Base-by-base conservation (phyloP, 1,284 basidiomycete genomes). In the Apiotrichum akiyoshidainum region DNA sequence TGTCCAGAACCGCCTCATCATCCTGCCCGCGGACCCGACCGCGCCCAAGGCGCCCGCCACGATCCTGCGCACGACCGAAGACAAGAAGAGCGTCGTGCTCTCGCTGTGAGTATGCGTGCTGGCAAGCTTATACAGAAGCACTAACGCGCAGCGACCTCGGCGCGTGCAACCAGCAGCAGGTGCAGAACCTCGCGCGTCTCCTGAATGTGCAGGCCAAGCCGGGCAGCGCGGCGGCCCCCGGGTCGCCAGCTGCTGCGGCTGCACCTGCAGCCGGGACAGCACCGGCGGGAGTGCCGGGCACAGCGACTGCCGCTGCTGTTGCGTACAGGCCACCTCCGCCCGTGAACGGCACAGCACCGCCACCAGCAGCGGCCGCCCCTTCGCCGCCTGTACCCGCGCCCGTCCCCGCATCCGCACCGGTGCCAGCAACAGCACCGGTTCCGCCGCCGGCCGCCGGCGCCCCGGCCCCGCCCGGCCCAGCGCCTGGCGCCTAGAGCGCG, bases 111-210 rank as follows among this genome's bases (percentile, higher is more conserved):
- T 70, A 26, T 14, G 11, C 22, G 31, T 31, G 26, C 26, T 10
- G 8, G 1, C 21, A 2, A 11, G 12, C 1, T 44, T 17, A 33
- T 6, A 3, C 10, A 2, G 16, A 13, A 41, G n/a, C 7, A 48
- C 57, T 55, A 49, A 57, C 55, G 1, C 1, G 10, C 52, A 69
- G 67, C 17, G 59, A 68, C 46, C 57, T 71, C 17, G 54, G 55
- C 14, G 59, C 60, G 41, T 73, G 71, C 40, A 63, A 60, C 2
- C 70, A 69, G 46, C 52, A 55, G 19, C 71, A 73, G 50, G 52
- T 73, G 41, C 56, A 67, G 41, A 59, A 63, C 12, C 59, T 73
- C 14, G 71, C 71, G 17, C 69, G 68, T 22, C 19, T 73, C n/a
- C 52, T 73, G 33, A 71, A 71, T 42, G 67, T 73, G 39, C 61